Conservation (phyloP, 106 monocot genomes). For the Acanthochlamys bracteata region DNA sequence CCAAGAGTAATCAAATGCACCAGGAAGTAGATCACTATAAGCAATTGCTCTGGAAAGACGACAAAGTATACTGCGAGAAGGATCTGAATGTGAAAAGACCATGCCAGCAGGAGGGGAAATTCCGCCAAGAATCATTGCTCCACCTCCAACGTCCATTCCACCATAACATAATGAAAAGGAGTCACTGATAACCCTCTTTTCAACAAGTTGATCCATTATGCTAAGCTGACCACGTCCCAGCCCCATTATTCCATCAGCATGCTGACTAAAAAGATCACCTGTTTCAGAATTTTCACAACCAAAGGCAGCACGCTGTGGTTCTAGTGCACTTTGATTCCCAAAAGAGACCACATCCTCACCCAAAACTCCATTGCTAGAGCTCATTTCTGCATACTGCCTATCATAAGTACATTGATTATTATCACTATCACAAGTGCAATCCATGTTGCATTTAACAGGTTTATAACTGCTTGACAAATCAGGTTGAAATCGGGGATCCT, state of each 20-base stretch:
- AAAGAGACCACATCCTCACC: conserved; percentile 79
- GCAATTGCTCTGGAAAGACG: conserved; percentile 8
- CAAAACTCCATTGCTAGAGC: conserved; percentile 91
- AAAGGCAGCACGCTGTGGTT: conserved; percentile 64
- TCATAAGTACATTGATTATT: conserved; percentile 76
- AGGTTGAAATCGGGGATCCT: conserved; percentile 91
- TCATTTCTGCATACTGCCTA: conserved; percentile 91
- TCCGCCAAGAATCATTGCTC: conserved; percentile 91
- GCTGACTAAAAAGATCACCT: conserved; percentile 80
- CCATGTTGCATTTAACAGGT: conserved; percentile 63
- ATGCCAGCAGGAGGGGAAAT: conserved; percentile 56
- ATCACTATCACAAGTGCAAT: conserved; percentile 59
- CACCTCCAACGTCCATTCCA: conserved; percentile 94
- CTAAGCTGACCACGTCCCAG: conserved; percentile 84
- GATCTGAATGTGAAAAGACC: conserved; percentile 71
- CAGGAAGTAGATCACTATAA: conserved; percentile 18
- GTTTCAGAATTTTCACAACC: conserved; percentile 95
- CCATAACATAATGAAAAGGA: conserved; percentile 96
- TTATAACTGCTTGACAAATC: conserved; percentile 64
- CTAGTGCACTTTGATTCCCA: conserved; percentile 61
- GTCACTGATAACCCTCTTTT: conserved; percentile 72
- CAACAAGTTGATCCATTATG: conserved; percentile 92
- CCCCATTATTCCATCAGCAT: conserved; percentile 98
- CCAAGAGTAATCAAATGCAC: conserved; percentile 32
- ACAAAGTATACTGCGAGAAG: conserved; percentile 56